phyloP scores from a whole-genome alignment of 1,139 yeast species.

The Protomyces lactucae-debilis region DNA sequence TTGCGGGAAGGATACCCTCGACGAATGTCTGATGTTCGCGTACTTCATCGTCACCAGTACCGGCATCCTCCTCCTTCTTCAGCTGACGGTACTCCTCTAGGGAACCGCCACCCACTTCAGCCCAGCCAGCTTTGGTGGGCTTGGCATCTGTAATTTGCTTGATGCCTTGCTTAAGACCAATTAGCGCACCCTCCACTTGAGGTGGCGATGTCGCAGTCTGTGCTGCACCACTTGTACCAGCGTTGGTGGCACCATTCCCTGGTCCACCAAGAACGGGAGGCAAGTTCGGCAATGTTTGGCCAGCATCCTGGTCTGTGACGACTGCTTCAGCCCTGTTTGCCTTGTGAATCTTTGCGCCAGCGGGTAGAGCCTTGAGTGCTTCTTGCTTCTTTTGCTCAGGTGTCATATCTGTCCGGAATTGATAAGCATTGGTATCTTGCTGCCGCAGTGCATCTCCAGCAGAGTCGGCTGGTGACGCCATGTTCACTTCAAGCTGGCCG shows the following conservation, averaged over 20 bases:
- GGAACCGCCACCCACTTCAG: constrained; percentile 4
- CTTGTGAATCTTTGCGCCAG: constrained; percentile 9
- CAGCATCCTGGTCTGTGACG: constrained; percentile 1
- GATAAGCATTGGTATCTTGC: constrained; percentile 2
- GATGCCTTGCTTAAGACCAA: background rate
- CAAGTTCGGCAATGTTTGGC: background rate
- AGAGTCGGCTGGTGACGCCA: background rate
- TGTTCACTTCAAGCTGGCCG: background rate
- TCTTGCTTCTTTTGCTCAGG: constrained; percentile 22
- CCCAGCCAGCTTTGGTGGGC: background rate
- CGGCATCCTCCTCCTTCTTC: background rate
- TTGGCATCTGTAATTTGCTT: background rate
- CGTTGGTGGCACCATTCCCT: background rate
- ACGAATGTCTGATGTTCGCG: constrained; percentile 6
- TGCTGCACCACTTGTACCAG: background rate
- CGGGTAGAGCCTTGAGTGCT: constrained; percentile 14
- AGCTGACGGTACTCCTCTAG: background rate
- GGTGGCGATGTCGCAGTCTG: background rate
- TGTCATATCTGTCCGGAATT: background rate
- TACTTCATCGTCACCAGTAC: background rate
- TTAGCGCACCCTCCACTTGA: background rate
- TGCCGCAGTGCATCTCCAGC: background rate
- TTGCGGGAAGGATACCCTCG: constrained; percentile 9
- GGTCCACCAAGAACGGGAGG: background rate
- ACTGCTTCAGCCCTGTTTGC: constrained; percentile 9